These are phyloP conservation scores for Xylaria curta DNA, from an alignment of 495 filamentous ascomycete species.

Conservation along the genomic window DNA sequence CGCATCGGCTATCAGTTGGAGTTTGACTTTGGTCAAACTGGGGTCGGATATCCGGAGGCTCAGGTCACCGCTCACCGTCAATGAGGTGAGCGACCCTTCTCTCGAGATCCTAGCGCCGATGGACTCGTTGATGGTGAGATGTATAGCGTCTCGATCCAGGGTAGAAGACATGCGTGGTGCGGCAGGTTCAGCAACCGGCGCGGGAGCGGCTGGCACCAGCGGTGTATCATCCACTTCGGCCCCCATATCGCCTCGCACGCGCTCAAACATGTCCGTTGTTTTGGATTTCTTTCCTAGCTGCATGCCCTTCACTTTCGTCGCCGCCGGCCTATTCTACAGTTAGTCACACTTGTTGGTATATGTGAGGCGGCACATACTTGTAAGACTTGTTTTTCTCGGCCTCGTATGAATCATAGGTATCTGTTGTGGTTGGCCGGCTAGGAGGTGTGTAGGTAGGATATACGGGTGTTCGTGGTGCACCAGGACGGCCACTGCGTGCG, in stretches of 20 bases:
- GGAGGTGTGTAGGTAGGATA: constrained; percentile 93
- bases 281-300: constrained; percentile 98
- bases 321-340: constrained; percentile 52
- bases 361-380: constrained; percentile 59
- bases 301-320: constrained; percentile 94
- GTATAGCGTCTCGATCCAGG: constrained; percentile 77
- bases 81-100: constrained; percentile 81
- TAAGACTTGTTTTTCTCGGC: constrained; percentile 93
- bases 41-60: constrained; percentile 87
- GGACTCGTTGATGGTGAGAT: constrained; percentile 83
- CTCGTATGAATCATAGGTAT: constrained; percentile 91
- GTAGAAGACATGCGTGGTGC: constrained; percentile 67
- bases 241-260: constrained; percentile 87
- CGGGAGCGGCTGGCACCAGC: constrained; percentile 70
- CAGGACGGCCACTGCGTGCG: constrained; percentile 57
- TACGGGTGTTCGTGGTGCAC: constrained; percentile 70
- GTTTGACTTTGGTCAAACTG: constrained; percentile 84
- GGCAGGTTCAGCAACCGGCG: constrained; percentile 62
- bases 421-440: constrained; percentile 69
- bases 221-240: constrained; percentile 78
- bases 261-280: constrained; percentile 94
- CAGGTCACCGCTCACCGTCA: constrained; percentile 89
- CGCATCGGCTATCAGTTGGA: constrained; percentile 75
- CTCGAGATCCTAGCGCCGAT: constrained; percentile 86
- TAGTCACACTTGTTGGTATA: constrained; percentile 26